Percentiles rank a stretch among this genome's conserved stretches.
Evolutionary conservation across 176 grass and related monocot species (phyloP).

Genomic region (Elaeis guineensis): DNA sequence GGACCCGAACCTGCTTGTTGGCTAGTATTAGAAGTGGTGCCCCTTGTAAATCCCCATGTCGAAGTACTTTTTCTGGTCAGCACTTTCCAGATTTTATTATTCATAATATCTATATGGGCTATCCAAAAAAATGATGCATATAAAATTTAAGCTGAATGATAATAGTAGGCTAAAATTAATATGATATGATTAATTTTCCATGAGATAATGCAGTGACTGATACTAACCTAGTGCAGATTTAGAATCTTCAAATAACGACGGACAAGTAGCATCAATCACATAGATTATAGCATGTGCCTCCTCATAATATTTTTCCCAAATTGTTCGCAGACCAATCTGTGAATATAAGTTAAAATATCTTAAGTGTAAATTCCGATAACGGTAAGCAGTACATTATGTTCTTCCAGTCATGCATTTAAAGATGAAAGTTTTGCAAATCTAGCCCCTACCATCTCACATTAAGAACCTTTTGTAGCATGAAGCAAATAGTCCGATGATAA

Average conservation of each 20-base stretch:
- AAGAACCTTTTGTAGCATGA: too few relatives aligned
- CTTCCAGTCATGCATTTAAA: too few relatives aligned
- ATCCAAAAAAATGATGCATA: too few relatives aligned
- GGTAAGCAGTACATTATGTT: too few relatives aligned
- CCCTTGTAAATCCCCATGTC: constrained; percentile 71
- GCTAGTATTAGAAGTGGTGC: constrained; percentile 84
- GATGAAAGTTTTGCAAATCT: too few relatives aligned
- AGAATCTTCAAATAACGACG: constrained; percentile 76
- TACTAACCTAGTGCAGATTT: constrained; percentile 84
- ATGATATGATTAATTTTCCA: neutral
- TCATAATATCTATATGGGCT: too few relatives aligned
- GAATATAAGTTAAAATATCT: neutral
- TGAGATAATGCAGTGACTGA: constrained; percentile 17
- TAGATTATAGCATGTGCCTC: constrained; percentile 96
- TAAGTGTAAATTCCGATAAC: too few relatives aligned
- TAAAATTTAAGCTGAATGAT: too few relatives aligned
- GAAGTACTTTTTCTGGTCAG: constrained; percentile 77
- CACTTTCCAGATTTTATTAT: neutral
- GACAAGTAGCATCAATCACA: constrained; percentile 78
- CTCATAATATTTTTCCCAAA: constrained; percentile 99
- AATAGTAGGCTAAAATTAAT: too few relatives aligned
- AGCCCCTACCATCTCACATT: too few relatives aligned
- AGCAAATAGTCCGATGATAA: too few relatives aligned
- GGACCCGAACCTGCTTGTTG: constrained; percentile 74
- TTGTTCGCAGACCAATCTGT: constrained; percentile 79